Base-by-base conservation (phyloP, 2,329 filamentous ascomycete genomes). In the Colletotrichum australisinense region DNA sequence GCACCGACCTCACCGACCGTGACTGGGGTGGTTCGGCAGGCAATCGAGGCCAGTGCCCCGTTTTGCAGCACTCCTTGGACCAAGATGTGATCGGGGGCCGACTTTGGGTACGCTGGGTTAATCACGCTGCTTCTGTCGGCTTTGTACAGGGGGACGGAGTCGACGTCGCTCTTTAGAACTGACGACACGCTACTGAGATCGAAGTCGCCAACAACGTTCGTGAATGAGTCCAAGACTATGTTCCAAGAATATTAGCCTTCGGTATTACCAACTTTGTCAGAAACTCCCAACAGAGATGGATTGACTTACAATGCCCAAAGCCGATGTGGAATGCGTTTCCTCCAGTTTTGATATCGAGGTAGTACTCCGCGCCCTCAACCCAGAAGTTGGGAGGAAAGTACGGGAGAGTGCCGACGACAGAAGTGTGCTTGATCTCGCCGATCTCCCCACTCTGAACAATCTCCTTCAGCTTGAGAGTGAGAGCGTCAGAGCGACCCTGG, bases 401-500 rank as follows among this genome's bases (percentile, higher is more conserved):
- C 14, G 56, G 62, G 16, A 64, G 52, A 0, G 60, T n/a, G 2
- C 71, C 56, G 3, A 58, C 11, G 5, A 63, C 63, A n/a, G 32
- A 28, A 46, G 28, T 38, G 4, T 11, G 57, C 5, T 22, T 60
- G 22, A 73, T 11, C 0, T 67, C 49, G 8, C 71, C 88, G 14
- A 89, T 81, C 49, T 82, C 80, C 1, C 85, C 85, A 1, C 79
- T 79, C 1, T 80, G 76, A 4, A 89, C 70, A 4, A 88, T 77
- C 19, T 84, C 77, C 67, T 83, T 85, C 11, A 87, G 69, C 68
- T 84, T 87, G 3, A 78, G 19, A 2, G 86, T 75, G 0, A 83
- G 75, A 3, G 85, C 85, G 63, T 78, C 79, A 3, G 83, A 80
- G 5, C 84, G 80, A 2, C 81, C 85, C 76, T 90, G 88, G 5